Evolutionary conservation across 495 filamentous ascomycete genomes (phyloP), one percentile per base, ranked within the genome.

Genomic region (Aspergillus avenaceus): DNA sequence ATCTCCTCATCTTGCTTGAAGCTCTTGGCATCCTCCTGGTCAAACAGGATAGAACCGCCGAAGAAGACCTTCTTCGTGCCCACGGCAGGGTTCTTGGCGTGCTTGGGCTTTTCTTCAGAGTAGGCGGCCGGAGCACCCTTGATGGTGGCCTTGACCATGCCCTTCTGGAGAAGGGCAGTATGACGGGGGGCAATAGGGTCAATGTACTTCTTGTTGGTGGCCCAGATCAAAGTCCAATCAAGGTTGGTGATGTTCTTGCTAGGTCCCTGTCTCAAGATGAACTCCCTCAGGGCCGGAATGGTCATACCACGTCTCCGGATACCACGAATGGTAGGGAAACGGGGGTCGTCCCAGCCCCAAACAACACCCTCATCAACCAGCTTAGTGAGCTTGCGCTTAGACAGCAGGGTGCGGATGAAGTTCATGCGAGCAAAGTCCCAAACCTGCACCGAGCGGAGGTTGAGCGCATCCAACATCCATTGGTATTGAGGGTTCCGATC

Each of bases 381-480:
- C 75, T 92, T 95, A 24, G 91, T 90, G 19, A 98, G 80, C 75
- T 98, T 97, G 36, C 93, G 85, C 78, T 97, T 98, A 16, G 88
- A 93, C 2, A 96, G 79, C 50, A 96, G 77, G 1, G 91, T 96
- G 22, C 84, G 81, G 63, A 96, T 82, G 62, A 97, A 97, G 78
- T 96, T 97, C 80, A 97, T 89, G 59, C 93, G 85, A 31, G 92
- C 83, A 71, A 97, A 98, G 67, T 97, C 91, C 93, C 93, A 97
- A 70, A 97, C 87, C 67, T 97, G 83, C 11, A 97, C 93, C 52
- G 82, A 73, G 43, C 93, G 89, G 18, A 98, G 81, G 54, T 87
- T 83, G 40, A 97, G 78, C 0, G 88, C 81, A 50, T 95, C 83
- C 26, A 95, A 64, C 77, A 98, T 91, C 93, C 93, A 98, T 63